Conservation (phyloP, 1,284 basidiomycete species). For the Tylopilus orsonianus region DNA sequence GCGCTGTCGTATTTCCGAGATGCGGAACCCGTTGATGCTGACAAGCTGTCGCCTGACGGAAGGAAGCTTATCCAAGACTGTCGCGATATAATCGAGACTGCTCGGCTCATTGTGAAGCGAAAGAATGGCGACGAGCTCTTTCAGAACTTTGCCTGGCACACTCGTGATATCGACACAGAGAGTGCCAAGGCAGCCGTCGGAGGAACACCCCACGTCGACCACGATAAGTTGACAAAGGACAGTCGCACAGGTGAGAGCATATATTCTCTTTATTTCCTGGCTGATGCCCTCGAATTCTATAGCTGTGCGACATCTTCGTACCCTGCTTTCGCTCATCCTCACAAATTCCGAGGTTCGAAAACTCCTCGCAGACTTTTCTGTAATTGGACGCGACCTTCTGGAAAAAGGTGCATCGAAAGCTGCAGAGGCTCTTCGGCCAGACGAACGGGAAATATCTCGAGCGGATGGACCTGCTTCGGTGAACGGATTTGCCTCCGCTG, state of each 20-base stretch:
- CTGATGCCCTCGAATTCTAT: neutral
- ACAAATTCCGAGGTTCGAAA: constrained; percentile 94
- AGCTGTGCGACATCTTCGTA: constrained; percentile 86
- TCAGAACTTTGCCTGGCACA: constrained; percentile 84
- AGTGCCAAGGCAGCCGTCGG: constrained; percentile 43
- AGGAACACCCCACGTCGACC: constrained; percentile 51
- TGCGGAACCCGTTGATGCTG: constrained; percentile 66
- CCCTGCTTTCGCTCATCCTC: constrained; percentile 77
- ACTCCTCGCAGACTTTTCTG: constrained; percentile 76
- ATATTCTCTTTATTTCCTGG: neutral
- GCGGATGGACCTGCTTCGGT: constrained; percentile 73
- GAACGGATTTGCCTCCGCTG: constrained; percentile 56
- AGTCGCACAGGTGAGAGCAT: constrained; percentile 51
- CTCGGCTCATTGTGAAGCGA: constrained; percentile 65
- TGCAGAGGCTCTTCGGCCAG: constrained; percentile 71
- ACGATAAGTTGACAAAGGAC: constrained; percentile 59
- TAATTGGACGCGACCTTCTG: constrained; percentile 86
- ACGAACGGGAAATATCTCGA: constrained; percentile 57
- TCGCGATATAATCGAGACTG: constrained; percentile 71
- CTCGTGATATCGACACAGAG: constrained; percentile 53
- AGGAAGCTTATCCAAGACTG: constrained; percentile 74
- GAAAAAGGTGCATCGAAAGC: constrained; percentile 75
- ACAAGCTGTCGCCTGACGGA: constrained; percentile 75
- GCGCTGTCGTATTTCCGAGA: constrained; percentile 68
- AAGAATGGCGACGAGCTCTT: constrained; percentile 91